phyloP scores from a whole-genome alignment of 1,284 basidiomycete genomes.

The Trametes hirsuta region DNA sequence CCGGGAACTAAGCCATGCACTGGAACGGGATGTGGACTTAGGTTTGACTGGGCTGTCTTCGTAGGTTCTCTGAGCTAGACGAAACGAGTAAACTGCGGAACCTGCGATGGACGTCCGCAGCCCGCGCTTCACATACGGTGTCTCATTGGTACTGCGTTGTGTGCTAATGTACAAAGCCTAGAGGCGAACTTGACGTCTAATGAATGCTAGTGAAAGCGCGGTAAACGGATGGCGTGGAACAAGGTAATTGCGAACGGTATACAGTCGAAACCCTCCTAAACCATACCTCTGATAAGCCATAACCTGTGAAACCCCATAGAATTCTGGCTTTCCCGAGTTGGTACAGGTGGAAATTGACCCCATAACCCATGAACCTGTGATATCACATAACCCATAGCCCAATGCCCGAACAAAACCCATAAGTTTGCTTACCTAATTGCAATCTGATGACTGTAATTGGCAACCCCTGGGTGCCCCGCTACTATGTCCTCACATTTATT shows the following conservation, averaged over 20 bases:
- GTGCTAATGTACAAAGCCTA: neutral
- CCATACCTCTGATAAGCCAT: too few species aligned
- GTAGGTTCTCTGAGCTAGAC: conserved; percentile 9
- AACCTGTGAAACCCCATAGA: too few species aligned
- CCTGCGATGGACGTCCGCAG: neutral
- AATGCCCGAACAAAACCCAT: too few species aligned
- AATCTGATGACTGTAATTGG: too few species aligned
- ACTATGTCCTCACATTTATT: too few species aligned
- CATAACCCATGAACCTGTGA: too few species aligned
- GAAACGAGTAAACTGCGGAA: neutral
- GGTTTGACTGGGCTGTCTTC: conserved; percentile 27
- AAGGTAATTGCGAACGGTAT: neutral
- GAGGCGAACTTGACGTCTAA: neutral
- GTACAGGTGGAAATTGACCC: too few species aligned
- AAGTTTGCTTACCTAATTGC: too few species aligned
- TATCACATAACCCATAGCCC: too few species aligned
- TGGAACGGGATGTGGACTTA: conserved; percentile 36
- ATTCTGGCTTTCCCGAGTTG: too few species aligned
- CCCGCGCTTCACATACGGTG: neutral
- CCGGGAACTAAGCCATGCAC: conserved; percentile 54
- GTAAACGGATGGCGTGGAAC: neutral
- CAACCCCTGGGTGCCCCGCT: too few species aligned
- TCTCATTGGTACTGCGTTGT: neutral
- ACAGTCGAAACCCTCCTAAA: too few species aligned
- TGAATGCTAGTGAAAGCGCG: neutral